Percentiles rank a stretch among this genome's conserved stretches.
Evolutionary conservation across 2,329 filamentous ascomycete species (phyloP).

Genomic region (Thielaviopsis ethacetica): DNA sequence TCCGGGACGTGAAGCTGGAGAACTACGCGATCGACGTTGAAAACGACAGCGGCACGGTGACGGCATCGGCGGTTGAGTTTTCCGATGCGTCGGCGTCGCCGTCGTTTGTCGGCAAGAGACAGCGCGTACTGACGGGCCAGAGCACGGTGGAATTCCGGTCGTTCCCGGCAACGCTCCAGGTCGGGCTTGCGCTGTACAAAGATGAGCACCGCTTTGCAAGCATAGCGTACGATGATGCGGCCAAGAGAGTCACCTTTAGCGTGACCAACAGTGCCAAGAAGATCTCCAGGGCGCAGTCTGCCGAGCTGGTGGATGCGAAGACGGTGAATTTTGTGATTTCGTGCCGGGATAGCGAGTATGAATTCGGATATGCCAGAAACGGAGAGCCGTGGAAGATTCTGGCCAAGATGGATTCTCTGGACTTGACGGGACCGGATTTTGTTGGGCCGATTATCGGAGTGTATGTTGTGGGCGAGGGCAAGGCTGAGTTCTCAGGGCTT

Average conservation of each 20-base stretch:
- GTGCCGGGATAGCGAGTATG: neutral
- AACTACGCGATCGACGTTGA: constrained; percentile 10
- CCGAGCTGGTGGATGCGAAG: neutral
- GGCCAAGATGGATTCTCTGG: constrained; percentile 15
- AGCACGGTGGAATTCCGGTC: neutral
- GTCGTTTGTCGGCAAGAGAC: constrained; percentile 13
- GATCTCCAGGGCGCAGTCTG: neutral
- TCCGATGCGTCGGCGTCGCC: neutral
- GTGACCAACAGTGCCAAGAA: constrained; percentile 13
- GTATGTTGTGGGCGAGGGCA: constrained; percentile 14
- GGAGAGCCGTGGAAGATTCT: neutral
- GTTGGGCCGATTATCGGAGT: constrained; percentile 19
- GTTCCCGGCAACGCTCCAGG: constrained; percentile 4
- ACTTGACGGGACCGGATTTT: constrained; percentile 20
- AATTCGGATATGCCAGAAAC: neutral
- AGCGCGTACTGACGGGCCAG: constrained; percentile 1
- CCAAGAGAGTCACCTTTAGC: constrained; percentile 9
- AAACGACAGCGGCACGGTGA: constrained; percentile 3
- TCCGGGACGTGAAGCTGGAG: constrained; percentile 10
- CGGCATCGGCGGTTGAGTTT: neutral
- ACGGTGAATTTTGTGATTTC: neutral
- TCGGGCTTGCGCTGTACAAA: constrained; percentile 15
- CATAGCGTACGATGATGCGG: constrained; percentile 7
- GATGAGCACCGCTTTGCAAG: constrained; percentile 14
- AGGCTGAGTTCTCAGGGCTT: neutral